These are phyloP conservation scores for Magnolia sinica DNA, from an alignment of 164 flowering plant genomes.

Conservation along the genomic window DNA sequence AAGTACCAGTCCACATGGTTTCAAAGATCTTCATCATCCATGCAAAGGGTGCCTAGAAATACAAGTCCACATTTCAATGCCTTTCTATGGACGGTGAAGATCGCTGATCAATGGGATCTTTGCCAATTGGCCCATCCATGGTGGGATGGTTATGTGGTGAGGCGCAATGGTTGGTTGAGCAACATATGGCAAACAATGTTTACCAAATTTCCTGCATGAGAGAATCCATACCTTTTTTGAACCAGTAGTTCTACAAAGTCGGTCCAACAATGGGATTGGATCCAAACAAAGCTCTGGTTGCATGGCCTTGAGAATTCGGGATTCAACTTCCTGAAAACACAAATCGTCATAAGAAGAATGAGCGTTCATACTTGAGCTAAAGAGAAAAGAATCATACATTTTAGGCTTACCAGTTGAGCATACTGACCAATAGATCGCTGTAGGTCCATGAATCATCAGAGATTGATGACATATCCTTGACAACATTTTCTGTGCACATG, in stretches of 20 bases:
- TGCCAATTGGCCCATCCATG: not conserved
- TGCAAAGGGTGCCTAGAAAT: not conserved
- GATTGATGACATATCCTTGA: conserved; percentile 83
- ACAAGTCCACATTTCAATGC: not conserved
- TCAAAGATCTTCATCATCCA: not conserved
- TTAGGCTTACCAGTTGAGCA: conserved; percentile 20
- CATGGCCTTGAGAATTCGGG: conserved; percentile 79
- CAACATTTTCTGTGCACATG: conserved; percentile 90
- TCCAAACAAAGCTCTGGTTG: conserved; percentile 81
- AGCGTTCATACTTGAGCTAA: not conserved
- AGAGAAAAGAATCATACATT: conserved; percentile 14
- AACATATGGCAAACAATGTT: not conserved
- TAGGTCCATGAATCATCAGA: conserved; percentile 90
- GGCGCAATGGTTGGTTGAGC: not conserved
- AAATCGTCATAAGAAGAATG: not conserved
- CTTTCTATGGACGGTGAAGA: not conserved
- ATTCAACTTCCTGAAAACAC: conserved; percentile 75
- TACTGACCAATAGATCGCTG: conserved; percentile 83
- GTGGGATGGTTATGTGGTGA: not conserved
- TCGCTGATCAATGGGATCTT: not conserved
- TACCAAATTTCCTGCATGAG: not conserved
- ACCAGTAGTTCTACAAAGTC: conserved; percentile 45
- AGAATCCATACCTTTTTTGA: conserved; percentile 47
- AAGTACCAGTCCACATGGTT: not conserved
- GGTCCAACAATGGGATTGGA: conserved; percentile 75